Conservation (phyloP, 768 basidiomycete genomes). For the Phlebiopsis flavidoalba region DNA sequence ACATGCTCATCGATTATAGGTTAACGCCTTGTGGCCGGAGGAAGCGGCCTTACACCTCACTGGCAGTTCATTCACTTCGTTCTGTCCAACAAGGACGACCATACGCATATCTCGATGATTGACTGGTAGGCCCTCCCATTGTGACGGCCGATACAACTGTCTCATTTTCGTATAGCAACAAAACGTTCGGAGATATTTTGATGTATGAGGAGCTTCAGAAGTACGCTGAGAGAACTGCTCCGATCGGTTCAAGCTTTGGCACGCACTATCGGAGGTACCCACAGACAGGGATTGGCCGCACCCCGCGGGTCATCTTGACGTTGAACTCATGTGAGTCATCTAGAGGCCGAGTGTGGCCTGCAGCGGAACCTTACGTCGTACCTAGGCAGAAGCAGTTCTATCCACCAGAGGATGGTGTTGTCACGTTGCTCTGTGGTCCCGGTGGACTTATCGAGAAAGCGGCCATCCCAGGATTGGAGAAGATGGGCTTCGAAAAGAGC, state of each 20-base stretch:
- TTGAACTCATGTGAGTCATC: slow-evolving; percentile 15
- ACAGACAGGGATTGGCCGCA: slow-evolving; percentile 12
- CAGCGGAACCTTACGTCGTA: neutral
- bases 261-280: slow-evolving; percentile 10
- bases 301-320: slow-evolving; percentile 8
- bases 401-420: slow-evolving; percentile 7
- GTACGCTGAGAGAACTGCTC: slow-evolving; percentile 14
- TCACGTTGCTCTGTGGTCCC: slow-evolving; percentile 18
- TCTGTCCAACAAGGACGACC: slow-evolving; percentile 13
- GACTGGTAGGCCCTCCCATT: slow-evolving; percentile 12
- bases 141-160: neutral
- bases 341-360: too few species aligned
- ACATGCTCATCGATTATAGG: slow-evolving; percentile 1
- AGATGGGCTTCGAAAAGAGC: slow-evolving; percentile 19
- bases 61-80: slow-evolving; percentile 22
- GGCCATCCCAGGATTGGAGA: slow-evolving; percentile 15
- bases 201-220: slow-evolving; percentile 15
- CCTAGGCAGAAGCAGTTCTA: slow-evolving; percentile 18
- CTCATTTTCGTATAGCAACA: slow-evolving; percentile 13
- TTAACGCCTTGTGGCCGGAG: slow-evolving; percentile 21
- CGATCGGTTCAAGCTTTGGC: slow-evolving; percentile 18
- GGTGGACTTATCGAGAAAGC: slow-evolving; percentile 19
- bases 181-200: slow-evolving; percentile 17
- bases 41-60: slow-evolving; percentile 20
- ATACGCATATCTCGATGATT: slow-evolving; percentile 14